Percentiles rank a stretch among this genome's conserved stretches.
Evolutionary conservation across 441 rosid genomes (phyloP).

Genomic region (Erysimum pusillum): DNA sequence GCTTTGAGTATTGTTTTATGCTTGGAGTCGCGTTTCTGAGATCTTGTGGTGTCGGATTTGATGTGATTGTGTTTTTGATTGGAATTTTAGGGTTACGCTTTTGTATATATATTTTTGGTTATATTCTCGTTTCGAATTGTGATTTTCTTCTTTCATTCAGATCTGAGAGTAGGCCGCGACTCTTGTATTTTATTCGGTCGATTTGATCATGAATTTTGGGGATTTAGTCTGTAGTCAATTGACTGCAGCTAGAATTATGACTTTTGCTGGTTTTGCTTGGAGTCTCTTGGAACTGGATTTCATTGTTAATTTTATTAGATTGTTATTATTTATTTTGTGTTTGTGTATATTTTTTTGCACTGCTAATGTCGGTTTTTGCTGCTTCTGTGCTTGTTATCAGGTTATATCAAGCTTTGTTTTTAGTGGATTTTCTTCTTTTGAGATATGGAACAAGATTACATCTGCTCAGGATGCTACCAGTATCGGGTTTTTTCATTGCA

Average conservation of each 20-base stretch:
- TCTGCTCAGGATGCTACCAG: constrained; percentile 75
- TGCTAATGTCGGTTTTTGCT: constrained; percentile 6
- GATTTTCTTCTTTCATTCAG: background rate
- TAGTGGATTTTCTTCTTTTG: constrained; percentile 47
- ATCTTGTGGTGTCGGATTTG: constrained; percentile 19
- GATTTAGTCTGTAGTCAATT: background rate
- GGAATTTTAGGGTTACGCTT: constrained; percentile 9
- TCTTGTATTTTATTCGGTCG: background rate
- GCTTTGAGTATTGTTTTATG: background rate
- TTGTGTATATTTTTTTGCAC: background rate
- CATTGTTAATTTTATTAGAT: background rate
- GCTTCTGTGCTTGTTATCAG: constrained; percentile 51
- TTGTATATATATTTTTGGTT: background rate
- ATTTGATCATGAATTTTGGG: background rate
- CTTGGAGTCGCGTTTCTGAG: constrained; percentile 14
- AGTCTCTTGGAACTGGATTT: background rate
- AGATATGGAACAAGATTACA: constrained; percentile 79
- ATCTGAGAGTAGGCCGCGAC: constrained; percentile 3
- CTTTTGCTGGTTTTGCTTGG: background rate
- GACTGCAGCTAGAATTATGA: background rate
- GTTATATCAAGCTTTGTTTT: constrained; percentile 63
- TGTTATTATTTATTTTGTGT: background rate
- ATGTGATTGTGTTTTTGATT: background rate
- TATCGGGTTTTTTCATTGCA: constrained; percentile 75
- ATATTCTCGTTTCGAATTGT: constrained; percentile 16